Conservation (phyloP, 495 filamentous ascomycete species). For the Saxophila tyrrhenica region DNA sequence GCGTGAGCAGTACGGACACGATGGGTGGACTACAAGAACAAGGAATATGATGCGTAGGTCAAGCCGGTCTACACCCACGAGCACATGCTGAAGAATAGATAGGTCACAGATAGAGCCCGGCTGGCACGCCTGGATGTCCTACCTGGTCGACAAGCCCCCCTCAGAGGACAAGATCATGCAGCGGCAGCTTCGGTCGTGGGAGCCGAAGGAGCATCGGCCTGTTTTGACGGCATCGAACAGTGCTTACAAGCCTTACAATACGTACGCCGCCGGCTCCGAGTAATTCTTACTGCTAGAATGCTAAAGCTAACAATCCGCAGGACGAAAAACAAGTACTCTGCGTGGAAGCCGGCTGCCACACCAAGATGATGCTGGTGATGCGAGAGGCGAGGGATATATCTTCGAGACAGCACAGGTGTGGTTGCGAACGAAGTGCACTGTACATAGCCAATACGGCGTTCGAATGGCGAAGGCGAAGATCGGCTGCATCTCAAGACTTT, state of each 20-base stretch:
- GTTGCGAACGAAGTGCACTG: too few relatives aligned
- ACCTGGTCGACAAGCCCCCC: slow-evolving; percentile 81
- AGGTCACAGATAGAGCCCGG: slow-evolving; percentile 85
- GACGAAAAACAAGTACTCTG: slow-evolving; percentile 28
- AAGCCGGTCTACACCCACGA: too few relatives aligned
- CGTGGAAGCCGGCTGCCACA: slow-evolving; percentile 30
- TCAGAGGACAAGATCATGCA: slow-evolving; percentile 60
- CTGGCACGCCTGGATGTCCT: slow-evolving; percentile 97
- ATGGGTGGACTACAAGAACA: slow-evolving; percentile 92
- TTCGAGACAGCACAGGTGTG: too few relatives aligned
- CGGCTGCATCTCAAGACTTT: too few relatives aligned
- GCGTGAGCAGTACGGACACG: slow-evolving; percentile 66
- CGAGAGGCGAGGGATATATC: too few relatives aligned
- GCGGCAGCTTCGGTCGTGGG: slow-evolving; percentile 58
- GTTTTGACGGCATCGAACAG: slow-evolving; percentile 62
- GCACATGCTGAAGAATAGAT: background rate
- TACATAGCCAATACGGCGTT: too few relatives aligned
- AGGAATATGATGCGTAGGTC: slow-evolving; percentile 74
- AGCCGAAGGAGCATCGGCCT: slow-evolving; percentile 58
- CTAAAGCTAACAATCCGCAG: too few relatives aligned
- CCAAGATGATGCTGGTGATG: slow-evolving; percentile 5
- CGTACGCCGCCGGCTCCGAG: slow-evolving; percentile 43
- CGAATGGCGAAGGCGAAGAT: too few relatives aligned
- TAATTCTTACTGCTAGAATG: too few relatives aligned
- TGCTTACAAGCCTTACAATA: slow-evolving; percentile 87